phyloP scores from a whole-genome alignment of 306 rosid species.

The Senna tora region DNA sequence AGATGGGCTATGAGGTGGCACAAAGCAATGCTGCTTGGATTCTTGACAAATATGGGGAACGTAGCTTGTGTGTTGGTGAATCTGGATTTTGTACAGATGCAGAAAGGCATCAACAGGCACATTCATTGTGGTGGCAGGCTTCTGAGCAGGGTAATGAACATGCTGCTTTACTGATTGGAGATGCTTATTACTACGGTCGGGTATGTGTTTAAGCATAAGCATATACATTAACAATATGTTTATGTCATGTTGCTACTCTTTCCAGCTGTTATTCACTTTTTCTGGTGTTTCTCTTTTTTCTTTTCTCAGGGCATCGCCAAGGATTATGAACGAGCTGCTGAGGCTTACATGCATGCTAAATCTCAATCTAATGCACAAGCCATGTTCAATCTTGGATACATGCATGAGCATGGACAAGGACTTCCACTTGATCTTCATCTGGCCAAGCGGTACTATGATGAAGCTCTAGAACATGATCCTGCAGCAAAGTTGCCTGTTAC shows the following conservation, averaged over 20 bases:
- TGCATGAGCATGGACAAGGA: constrained; percentile 98
- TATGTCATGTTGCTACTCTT: constrained; percentile 43
- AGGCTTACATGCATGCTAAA: constrained; percentile 96
- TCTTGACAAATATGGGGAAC: constrained; percentile 94
- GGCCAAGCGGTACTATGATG: constrained; percentile 96
- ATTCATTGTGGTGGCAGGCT: constrained; percentile 99
- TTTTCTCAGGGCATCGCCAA: constrained; percentile 75
- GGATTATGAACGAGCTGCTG: constrained; percentile 94
- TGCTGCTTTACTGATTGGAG: constrained; percentile 97
- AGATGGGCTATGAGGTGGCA: constrained; percentile 96
- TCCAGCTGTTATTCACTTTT: constrained; percentile 8
- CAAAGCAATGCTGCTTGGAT: constrained; percentile 99
- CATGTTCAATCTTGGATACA: constrained; percentile 97
- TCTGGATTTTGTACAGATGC: constrained; percentile 83
- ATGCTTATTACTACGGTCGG: constrained; percentile 98
- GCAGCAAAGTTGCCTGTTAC: constrained; percentile 86
- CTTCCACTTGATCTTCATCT: constrained; percentile 89
- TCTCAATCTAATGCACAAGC: constrained; percentile 92
- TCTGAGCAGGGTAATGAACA: constrained; percentile 99
- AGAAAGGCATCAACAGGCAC: constrained; percentile 95
- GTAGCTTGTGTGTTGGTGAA: constrained; percentile 94
- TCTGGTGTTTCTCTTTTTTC: constrained; percentile 16
- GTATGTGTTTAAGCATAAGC: too few relatives aligned
- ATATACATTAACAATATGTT: too few relatives aligned
- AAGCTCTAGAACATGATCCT: constrained; percentile 75